Conservation (phyloP, 176 grass and related monocot genomes). For the Phoenix dactylifera region DNA sequence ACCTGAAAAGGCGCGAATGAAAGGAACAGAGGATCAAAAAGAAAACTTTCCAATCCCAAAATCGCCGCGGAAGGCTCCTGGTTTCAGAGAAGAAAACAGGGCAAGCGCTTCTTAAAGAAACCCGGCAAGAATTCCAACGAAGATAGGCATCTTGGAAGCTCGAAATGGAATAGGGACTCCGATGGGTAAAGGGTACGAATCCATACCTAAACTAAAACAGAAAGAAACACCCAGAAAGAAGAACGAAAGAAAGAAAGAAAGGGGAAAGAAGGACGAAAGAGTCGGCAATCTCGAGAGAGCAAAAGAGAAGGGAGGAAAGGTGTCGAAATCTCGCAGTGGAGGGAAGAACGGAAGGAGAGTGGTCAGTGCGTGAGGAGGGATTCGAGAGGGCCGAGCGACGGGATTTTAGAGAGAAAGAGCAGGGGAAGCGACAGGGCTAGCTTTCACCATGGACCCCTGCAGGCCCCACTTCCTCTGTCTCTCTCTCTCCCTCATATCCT, state of each 20-base stretch:
- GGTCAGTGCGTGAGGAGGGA: slow-evolving; percentile 2
- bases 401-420: slow-evolving; percentile 41
- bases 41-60: too few species aligned
- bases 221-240: not conserved
- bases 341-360: not conserved
- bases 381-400: slow-evolving; percentile 24
- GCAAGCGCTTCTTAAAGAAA: not conserved
- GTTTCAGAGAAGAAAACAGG: too few species aligned
- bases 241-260: slow-evolving; percentile 13
- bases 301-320: slow-evolving; percentile 6
- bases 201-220: too few species aligned
- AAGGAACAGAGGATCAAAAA: too few species aligned
- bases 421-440: not conserved
- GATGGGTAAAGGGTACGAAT: too few species aligned
- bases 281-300: slow-evolving; percentile 1
- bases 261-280: not conserved
- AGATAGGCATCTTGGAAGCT: not conserved
- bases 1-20: too few species aligned
- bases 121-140: too few species aligned
- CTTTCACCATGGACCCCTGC: not conserved
- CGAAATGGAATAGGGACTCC: too few species aligned
- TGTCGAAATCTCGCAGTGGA: not conserved
- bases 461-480: too few species aligned
- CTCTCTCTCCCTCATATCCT: too few species aligned
- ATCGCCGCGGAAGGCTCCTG: too few species aligned